These are phyloP conservation scores for Geotrichum macrosporum DNA, from an alignment of 1,139 yeast species.

Conservation along the genomic window DNA sequence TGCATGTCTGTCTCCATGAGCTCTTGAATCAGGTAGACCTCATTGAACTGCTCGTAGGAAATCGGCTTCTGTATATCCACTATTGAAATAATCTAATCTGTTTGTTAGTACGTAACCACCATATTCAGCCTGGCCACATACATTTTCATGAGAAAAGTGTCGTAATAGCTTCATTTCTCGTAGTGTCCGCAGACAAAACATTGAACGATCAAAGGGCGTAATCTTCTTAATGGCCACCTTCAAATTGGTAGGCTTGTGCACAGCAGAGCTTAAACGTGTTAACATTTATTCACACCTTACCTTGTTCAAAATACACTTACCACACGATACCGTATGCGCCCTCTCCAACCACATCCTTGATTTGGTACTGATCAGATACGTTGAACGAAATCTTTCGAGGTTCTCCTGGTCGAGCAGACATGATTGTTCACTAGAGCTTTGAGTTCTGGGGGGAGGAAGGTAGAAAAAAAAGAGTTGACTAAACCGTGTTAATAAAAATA, in stretches of 20 bases:
- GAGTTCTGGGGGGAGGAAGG: background rate
- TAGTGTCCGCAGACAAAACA: slow-evolving; percentile 86
- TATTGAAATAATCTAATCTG: slow-evolving; percentile 59
- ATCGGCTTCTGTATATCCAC: slow-evolving; percentile 88
- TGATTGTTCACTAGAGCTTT: background rate
- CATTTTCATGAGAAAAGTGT: slow-evolving; percentile 84
- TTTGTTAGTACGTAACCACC: background rate
- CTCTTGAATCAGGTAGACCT: slow-evolving; percentile 90
- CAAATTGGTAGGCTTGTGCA: slow-evolving; percentile 81
- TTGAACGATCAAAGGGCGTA: slow-evolving; percentile 85
- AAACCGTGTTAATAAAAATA: too few species aligned
- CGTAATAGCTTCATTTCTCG: slow-evolving; percentile 83
- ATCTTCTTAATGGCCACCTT: slow-evolving; percentile 94
- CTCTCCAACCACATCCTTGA: slow-evolving; percentile 83
- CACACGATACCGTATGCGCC: slow-evolving; percentile 99
- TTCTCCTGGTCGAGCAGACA: slow-evolving; percentile 13
- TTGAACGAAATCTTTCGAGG: slow-evolving; percentile 66
- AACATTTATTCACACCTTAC: too few species aligned
- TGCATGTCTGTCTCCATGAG: slow-evolving; percentile 95
- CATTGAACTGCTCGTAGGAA: slow-evolving; percentile 68
- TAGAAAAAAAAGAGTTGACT: background rate
- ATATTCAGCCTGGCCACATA: slow-evolving; percentile 20
- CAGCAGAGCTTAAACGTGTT: slow-evolving; percentile 63
- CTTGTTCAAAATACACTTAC: slow-evolving; percentile 14
- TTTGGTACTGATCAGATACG: slow-evolving; percentile 81